Evolutionary conservation across 352 stramenopile genomes (phyloP).

Genomic region (Pilasporangium apinafurcum): DNA sequence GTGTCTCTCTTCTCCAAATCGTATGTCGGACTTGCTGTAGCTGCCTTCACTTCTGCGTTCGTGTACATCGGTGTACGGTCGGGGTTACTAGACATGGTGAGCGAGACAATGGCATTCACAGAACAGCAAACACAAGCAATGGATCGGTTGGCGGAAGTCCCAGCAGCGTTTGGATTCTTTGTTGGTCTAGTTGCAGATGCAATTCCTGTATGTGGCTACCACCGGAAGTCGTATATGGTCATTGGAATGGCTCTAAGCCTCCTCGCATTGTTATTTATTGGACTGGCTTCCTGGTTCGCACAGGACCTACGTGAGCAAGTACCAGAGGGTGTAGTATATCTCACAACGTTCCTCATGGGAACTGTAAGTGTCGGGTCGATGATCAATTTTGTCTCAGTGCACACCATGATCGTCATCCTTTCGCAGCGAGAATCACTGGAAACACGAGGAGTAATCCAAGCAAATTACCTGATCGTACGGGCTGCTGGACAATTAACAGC

Average conservation of each 20-base stretch:
- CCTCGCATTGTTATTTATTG: not conserved
- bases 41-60: constrained; percentile 10
- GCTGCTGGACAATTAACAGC: constrained; percentile 5
- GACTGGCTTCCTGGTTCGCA: constrained; percentile 2
- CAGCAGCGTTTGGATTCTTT: constrained; percentile 48
- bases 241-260: constrained; percentile 18
- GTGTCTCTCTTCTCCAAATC: constrained; percentile 4
- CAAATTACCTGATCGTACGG: constrained; percentile 9
- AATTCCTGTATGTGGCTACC: constrained; percentile 51
- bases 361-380: constrained; percentile 11
- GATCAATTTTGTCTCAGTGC: constrained; percentile 11
- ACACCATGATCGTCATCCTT: constrained; percentile 10
- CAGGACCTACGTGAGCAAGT: not conserved
- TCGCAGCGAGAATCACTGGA: constrained; percentile 9
- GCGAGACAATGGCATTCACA: constrained; percentile 5
- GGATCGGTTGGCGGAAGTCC: constrained; percentile 35
- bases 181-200: constrained; percentile 63
- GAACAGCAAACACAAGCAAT: constrained; percentile 8
- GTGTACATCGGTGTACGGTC: constrained; percentile 11
- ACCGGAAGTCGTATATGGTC: constrained; percentile 75
- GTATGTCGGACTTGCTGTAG: constrained; percentile 10
- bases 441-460: constrained; percentile 7
- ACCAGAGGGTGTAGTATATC: constrained; percentile 1
- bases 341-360: constrained; percentile 5
- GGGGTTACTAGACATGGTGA: constrained; percentile 7